Evolutionary conservation across 371 early-diverging fungal species (phyloP).

Genomic region (Lichtheimia hyalospora): DNA sequence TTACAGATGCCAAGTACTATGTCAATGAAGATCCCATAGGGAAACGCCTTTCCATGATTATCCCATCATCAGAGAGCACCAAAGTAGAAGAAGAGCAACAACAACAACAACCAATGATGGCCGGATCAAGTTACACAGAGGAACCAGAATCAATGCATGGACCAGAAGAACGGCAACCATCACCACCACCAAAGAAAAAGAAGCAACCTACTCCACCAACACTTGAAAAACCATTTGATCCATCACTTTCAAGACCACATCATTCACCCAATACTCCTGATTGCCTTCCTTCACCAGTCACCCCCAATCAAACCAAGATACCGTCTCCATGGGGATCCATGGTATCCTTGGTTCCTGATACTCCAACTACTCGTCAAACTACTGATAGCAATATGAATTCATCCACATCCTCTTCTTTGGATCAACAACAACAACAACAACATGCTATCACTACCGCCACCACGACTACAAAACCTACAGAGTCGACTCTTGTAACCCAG

Average conservation of each 20-base stretch:
- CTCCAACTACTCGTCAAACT: background rate
- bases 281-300: conserved; percentile 1
- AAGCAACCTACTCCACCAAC: background rate
- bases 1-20: background rate
- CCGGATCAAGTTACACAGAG: too few species aligned
- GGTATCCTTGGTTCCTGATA: background rate
- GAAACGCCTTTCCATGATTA: background rate
- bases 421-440: background rate
- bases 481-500: background rate
- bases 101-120: too few species aligned
- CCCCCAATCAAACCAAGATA: conserved; percentile 13
- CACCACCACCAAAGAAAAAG: too few species aligned
- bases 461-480: too few species aligned
- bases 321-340: conserved; percentile 20
- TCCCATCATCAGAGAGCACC: background rate
- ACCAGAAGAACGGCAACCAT: too few species aligned
- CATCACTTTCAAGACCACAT: background rate
- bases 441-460: background rate
- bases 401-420: background rate
- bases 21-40: background rate
- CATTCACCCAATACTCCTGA: conserved; percentile 15
- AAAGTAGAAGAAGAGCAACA: background rate
- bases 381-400: too few species aligned
- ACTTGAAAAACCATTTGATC: conserved; percentile 15
- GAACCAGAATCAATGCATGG: too few species aligned